Evolutionary conservation across 495 filamentous ascomycete species (phyloP).

Genomic region (Aeminium ludgeri): DNA sequence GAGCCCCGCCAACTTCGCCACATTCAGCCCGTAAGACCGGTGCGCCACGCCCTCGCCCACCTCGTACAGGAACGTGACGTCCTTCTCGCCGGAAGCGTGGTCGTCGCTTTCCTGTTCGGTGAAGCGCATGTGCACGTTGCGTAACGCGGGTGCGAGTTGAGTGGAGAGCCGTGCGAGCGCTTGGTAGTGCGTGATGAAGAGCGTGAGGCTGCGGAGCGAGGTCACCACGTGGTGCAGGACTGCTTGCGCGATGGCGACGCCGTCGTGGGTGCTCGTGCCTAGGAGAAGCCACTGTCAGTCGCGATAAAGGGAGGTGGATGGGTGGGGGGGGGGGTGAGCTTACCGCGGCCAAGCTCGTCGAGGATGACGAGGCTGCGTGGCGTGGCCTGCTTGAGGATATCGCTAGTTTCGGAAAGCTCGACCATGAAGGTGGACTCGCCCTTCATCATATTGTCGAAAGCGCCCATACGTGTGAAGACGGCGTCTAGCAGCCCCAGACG

Average conservation of each 20-base stretch:
- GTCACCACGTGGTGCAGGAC: conserved; percentile 73
- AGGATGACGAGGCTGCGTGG: conserved; percentile 69
- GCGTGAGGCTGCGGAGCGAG: conserved; percentile 53
- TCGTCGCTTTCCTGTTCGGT: conserved; percentile 30
- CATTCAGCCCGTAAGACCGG: conserved; percentile 84
- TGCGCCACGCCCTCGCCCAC: conserved; percentile 80
- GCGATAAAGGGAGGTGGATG: too few species aligned
- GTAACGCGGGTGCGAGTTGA: conserved; percentile 44
- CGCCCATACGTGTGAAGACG: conserved; percentile 93
- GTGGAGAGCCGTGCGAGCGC: conserved; percentile 54
- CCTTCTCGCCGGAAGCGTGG: conserved; percentile 24
- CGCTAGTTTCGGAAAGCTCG: conserved; percentile 77
- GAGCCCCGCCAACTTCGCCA: conserved; percentile 71
- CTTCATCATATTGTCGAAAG: conserved; percentile 88
- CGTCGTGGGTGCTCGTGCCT: too few species aligned
- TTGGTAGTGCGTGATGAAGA: conserved; percentile 98
- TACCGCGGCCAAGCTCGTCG: conserved; percentile 90
- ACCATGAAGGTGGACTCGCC: conserved; percentile 98
- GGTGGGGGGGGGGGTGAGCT: conserved; percentile 55
- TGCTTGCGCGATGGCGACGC: conserved; percentile 86
- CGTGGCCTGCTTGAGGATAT: conserved; percentile 78
- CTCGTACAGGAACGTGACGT: conserved; percentile 33
- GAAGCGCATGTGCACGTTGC: conserved; percentile 77
- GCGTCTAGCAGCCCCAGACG: conserved; percentile 70
- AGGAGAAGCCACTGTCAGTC: not conserved